Conservation (phyloP, 129 eudicot genomes). For the Kitagawia praeruptora region DNA sequence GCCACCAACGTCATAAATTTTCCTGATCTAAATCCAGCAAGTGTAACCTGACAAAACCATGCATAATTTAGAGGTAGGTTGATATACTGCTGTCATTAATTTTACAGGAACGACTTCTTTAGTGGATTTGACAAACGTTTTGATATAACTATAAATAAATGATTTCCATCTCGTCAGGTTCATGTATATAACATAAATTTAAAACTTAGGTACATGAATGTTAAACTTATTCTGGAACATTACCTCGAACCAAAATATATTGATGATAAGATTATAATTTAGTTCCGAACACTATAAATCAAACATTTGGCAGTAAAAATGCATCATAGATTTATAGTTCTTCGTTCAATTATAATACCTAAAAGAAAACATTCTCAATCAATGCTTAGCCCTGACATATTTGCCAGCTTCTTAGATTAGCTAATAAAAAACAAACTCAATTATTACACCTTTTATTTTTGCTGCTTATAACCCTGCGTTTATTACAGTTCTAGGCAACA, state of each 20-base stretch:
- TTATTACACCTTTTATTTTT: background rate
- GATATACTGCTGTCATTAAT: background rate
- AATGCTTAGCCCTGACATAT: background rate
- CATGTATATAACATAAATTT: background rate
- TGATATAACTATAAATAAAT: background rate
- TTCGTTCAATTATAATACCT: background rate
- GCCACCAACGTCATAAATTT: constrained; percentile 82
- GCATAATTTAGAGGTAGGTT: background rate
- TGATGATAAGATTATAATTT: background rate
- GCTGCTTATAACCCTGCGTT: background rate
- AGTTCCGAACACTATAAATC: background rate
- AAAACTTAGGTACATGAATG: background rate
- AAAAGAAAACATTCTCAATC: background rate
- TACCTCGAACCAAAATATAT: background rate
- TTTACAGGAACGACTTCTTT: background rate
- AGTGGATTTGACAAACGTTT: background rate
- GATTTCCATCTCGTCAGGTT: background rate
- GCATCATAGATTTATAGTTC: background rate
- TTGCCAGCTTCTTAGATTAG: background rate
- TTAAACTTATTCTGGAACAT: background rate
- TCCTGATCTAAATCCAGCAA: constrained; percentile 77
- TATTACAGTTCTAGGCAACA: background rate
- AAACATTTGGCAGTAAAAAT: background rate
- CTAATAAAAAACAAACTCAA: background rate
- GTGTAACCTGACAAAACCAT: constrained; percentile 48